Evolutionary conservation across 2,329 filamentous ascomycete species (phyloP).

Genomic region (Clonostachys solani): DNA sequence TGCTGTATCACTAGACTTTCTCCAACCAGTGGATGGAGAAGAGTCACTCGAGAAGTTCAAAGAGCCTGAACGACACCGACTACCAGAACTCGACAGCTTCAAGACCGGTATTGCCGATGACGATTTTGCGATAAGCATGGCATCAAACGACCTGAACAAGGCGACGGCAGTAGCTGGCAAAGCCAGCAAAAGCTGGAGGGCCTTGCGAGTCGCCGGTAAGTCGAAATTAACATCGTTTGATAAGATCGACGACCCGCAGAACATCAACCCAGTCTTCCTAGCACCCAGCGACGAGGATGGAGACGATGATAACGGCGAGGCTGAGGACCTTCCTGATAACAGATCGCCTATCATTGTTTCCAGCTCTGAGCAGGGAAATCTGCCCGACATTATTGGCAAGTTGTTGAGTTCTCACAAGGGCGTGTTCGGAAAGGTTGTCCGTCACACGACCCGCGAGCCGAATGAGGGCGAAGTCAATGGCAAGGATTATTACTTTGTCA

Average conservation of each 20-base stretch:
- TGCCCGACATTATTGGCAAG: constrained; percentile 51
- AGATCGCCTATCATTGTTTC: constrained; percentile 60
- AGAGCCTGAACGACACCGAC: constrained; percentile 55
- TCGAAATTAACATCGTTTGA: constrained; percentile 76
- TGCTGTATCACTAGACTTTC: constrained; percentile 72
- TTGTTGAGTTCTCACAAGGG: constrained; percentile 61
- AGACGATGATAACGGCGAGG: constrained; percentile 23
- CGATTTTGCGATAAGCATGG: constrained; percentile 84
- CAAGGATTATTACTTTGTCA: constrained; percentile 52
- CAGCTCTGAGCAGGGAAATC: constrained; percentile 25
- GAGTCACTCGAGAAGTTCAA: constrained; percentile 68
- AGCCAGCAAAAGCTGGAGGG: constrained; percentile 86
- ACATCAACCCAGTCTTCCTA: constrained; percentile 55
- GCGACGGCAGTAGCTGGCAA: constrained; percentile 62
- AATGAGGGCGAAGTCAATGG: constrained; percentile 46
- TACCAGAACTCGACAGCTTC: constrained; percentile 69
- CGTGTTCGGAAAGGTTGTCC: constrained; percentile 56
- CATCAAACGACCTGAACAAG: constrained; percentile 57
- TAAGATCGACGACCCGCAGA: constrained; percentile 79
- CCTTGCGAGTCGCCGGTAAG: constrained; percentile 73
- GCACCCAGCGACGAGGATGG: constrained; percentile 35
- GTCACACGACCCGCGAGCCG: constrained; percentile 49
- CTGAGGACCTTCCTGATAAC: constrained; percentile 39
- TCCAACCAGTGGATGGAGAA: constrained; percentile 59
- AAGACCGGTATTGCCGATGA: constrained; percentile 70